These are phyloP conservation scores for Coccomyxa sp. DNA, from an alignment of 139 green algal genomes.

Conservation along the genomic window DNA sequence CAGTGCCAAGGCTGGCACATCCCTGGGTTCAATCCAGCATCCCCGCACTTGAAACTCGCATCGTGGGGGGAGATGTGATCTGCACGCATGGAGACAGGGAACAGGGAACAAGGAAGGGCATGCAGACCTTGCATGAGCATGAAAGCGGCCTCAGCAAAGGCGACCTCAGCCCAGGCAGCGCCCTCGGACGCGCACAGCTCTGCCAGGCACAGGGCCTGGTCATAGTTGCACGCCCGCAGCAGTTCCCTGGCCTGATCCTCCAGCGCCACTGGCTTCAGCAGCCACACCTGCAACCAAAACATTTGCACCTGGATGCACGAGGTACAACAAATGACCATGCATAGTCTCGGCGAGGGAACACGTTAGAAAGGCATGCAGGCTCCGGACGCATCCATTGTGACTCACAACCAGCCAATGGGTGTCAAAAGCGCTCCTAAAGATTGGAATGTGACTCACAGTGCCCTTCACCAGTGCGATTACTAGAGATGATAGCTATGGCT, in stretches of 20 bases:
- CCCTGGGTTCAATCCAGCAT: no score
- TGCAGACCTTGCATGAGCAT: conserved; percentile 47
- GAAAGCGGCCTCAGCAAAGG: conserved; percentile 59
- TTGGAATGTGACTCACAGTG: no score
- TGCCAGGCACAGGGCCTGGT: conserved; percentile 37
- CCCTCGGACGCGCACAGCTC: conserved; percentile 9
- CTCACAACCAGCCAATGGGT: no score
- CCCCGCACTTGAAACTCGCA: no score
- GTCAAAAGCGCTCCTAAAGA: no score
- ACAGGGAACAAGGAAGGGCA: neutral
- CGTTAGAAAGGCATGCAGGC: neutral
- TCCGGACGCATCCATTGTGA: no score
- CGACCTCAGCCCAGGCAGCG: conserved; percentile 42
- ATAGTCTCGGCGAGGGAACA: neutral
- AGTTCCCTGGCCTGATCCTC: conserved; percentile 65
- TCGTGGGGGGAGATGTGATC: no score
- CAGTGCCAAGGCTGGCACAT: no score
- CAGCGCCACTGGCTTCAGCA: conserved; percentile 47
- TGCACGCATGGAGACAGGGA: no score
- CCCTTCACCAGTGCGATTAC: no score
- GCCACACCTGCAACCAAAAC: conserved; percentile 25
- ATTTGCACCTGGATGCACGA: neutral
- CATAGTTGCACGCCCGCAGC: conserved; percentile 40
- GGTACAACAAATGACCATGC: neutral
- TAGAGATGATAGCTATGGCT: no score